Percentiles rank a stretch among this genome's conserved stretches.
These are phyloP conservation scores for Pinus tabuliformis DNA, from an alignment of 75 land plant species.

Conservation along the genomic window DNA sequence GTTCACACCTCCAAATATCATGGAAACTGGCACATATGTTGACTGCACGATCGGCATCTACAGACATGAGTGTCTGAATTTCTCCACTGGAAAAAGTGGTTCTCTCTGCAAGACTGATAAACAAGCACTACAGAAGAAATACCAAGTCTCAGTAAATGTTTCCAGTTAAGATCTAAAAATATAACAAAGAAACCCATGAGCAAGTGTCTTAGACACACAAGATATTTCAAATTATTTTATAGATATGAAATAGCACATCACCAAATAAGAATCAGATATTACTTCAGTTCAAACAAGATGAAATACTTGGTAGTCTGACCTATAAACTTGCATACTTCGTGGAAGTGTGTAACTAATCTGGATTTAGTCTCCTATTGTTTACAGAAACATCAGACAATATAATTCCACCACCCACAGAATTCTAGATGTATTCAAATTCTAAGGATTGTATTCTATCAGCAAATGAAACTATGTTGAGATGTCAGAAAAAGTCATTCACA, in stretches of 20 bases:
- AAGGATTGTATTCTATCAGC: not conserved
- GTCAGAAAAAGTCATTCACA: not conserved
- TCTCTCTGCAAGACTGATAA: constrained; percentile 59
- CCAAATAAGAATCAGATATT: not conserved
- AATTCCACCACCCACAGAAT: not conserved
- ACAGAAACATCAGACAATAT: not conserved
- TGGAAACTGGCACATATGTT: constrained; percentile 76
- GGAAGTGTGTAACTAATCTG: not conserved
- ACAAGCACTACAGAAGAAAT: constrained; percentile 42
- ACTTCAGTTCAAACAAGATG: not conserved
- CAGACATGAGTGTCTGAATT: constrained; percentile 94
- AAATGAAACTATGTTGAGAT: not conserved
- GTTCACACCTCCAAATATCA: constrained; percentile 88
- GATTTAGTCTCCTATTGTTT: not conserved
- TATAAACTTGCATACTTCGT: not conserved
- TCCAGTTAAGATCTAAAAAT: not conserved
- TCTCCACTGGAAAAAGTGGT: constrained; percentile 85
- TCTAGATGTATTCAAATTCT: not conserved
- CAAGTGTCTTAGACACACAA: not conserved
- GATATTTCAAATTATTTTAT: not conserved
- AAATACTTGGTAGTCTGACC: not conserved
- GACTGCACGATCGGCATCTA: constrained; percentile 82
- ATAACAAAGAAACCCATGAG: not conserved
- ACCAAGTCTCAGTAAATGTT: not conserved
- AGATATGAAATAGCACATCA: not conserved